A percentile compares a stretch with the other conserved stretches of the same genome.
These are phyloP conservation scores for Backusella australiensis DNA, from an alignment of 192 early-diverging fungal species.

Conservation along the genomic window DNA sequence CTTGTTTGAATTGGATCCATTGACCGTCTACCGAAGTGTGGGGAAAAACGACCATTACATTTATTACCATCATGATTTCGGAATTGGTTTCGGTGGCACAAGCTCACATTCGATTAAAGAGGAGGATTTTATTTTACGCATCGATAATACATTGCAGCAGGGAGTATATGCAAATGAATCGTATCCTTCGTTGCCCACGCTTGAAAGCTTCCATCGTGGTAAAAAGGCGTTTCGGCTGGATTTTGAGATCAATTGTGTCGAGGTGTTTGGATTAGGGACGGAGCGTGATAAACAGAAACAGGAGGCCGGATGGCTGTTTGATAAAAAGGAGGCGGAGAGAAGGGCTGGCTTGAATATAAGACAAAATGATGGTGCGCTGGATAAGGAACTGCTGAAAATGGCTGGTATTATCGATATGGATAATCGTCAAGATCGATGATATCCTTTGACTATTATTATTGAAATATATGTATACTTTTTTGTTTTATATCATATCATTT, in stretches of 20 bases:
- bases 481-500: background rate
- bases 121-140: conserved; percentile 37
- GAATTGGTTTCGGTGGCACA: conserved; percentile 35
- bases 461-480: too few relatives aligned
- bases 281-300: conserved; percentile 37
- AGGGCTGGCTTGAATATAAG: conserved; percentile 43
- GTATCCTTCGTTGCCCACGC: conserved; percentile 36
- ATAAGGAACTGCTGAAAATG: conserved; percentile 40
- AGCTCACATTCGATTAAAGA: conserved; percentile 7
- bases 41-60: conserved; percentile 25
- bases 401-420: conserved; percentile 36
- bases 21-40: conserved; percentile 38
- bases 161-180: conserved; percentile 44
- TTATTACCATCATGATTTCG: conserved; percentile 31
- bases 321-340: conserved; percentile 42
- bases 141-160: conserved; percentile 49
- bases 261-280: conserved; percentile 55
- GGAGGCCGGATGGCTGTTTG: conserved; percentile 50
- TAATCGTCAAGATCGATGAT: conserved; percentile 19
- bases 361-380: conserved; percentile 34
- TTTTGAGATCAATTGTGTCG: conserved; percentile 47
- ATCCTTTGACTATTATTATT: background rate
- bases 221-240: conserved; percentile 27
- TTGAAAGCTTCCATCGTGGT: conserved; percentile 9
- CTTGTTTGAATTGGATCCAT: conserved; percentile 49